Evolutionary conservation across 225 moss, liverwort and hornwort genomes (phyloP).

Genomic region (Sphagnum contortum): DNA sequence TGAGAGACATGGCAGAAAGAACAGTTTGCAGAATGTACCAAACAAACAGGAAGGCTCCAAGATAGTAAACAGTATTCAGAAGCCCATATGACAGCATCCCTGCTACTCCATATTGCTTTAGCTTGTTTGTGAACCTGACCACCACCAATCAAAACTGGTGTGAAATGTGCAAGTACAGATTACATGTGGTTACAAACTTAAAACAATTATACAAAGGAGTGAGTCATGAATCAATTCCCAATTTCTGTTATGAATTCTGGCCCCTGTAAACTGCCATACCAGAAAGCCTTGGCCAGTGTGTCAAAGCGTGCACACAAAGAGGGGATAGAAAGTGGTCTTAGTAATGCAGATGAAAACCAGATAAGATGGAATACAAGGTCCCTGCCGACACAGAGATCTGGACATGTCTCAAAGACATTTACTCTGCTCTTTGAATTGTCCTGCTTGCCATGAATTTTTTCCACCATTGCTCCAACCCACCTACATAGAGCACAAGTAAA

Average conservation of each 20-base stretch:
- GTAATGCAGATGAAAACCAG: neutral
- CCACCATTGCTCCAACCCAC: slow-evolving; percentile 18
- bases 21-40: slow-evolving; percentile 14
- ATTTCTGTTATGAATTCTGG: no score
- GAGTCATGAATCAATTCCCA: no score
- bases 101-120: slow-evolving; percentile 40
- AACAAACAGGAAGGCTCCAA: slow-evolving; percentile 39
- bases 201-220: no score
- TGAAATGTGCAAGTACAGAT: neutral
- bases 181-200: no score
- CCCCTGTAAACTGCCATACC: no score
- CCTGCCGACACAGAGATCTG: neutral
- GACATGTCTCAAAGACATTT: slow-evolving; percentile 5
- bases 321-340: no score
- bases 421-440: slow-evolving; percentile 37
- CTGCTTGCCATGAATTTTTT: slow-evolving; percentile 11
- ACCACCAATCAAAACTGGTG: neutral
- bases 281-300: no score
- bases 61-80: slow-evolving; percentile 45
- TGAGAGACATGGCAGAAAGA: no score
- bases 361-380: neutral
- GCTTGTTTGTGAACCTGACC: slow-evolving; percentile 20
- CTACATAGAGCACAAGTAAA: slow-evolving; percentile 5
- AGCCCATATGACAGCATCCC: slow-evolving; percentile 47
- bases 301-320: no score